These are phyloP conservation scores for Meredithiella fracta DNA, from an alignment of 2,329 filamentous ascomycete genomes.

Conservation along the genomic window DNA sequence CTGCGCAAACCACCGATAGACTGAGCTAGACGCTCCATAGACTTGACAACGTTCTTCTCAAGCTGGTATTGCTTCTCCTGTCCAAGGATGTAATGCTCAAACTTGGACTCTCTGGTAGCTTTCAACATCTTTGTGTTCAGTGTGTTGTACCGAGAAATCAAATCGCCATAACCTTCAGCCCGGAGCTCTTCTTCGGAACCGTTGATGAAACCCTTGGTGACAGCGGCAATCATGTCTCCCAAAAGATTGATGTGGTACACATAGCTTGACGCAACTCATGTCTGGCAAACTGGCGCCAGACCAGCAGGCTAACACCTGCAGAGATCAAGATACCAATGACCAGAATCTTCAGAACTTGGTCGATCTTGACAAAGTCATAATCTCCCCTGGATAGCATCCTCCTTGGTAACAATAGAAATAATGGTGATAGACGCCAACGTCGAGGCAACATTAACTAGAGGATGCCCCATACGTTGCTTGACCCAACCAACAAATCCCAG, in stretches of 20 bases:
- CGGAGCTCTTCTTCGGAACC: slow-evolving; percentile 65
- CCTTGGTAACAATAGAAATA: slow-evolving; percentile 80
- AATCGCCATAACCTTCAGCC: slow-evolving; percentile 39
- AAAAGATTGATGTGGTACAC: slow-evolving; percentile 49
- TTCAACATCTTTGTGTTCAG: slow-evolving; percentile 46
- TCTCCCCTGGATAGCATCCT: slow-evolving; percentile 74
- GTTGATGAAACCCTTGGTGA: slow-evolving; percentile 68
- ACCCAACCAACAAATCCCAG: slow-evolving; percentile 79
- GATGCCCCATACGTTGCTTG: slow-evolving; percentile 63
- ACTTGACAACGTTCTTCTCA: slow-evolving; percentile 65
- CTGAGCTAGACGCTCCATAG: slow-evolving; percentile 70
- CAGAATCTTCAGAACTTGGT: slow-evolving; percentile 70
- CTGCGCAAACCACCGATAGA: slow-evolving; percentile 81
- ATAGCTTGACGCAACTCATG: slow-evolving; percentile 57
- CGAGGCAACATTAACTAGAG: slow-evolving; percentile 68
- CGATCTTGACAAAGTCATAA: slow-evolving; percentile 66
- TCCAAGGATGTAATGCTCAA: slow-evolving; percentile 72
- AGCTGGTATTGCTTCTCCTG: slow-evolving; percentile 63
- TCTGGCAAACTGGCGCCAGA: slow-evolving; percentile 67
- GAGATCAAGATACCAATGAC: slow-evolving; percentile 59
- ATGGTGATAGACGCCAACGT: slow-evolving; percentile 77
- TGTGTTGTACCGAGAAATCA: slow-evolving; percentile 12
- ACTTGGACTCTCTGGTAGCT: slow-evolving; percentile 69
- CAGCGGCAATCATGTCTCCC: slow-evolving; percentile 64
- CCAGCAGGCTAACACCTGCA: slow-evolving; percentile 55